Base-by-base conservation (phyloP, 169 alveolate genomes). In the Plasmodium knowlesi region DNA sequence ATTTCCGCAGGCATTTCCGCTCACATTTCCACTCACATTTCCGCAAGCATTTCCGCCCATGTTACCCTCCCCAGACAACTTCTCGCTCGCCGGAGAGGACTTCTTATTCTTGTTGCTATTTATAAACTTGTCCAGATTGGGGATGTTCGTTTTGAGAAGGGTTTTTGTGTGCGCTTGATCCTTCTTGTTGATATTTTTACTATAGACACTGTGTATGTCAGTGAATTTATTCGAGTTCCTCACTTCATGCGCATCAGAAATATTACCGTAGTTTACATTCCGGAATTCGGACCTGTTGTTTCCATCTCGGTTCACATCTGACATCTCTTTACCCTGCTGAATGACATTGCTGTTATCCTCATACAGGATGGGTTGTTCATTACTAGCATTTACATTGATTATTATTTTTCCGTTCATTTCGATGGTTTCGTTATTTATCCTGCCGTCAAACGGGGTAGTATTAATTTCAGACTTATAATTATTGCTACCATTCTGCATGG, bases 61-160 rank as follows among this genome's bases (percentile, higher is more conserved):
- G 76, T 67, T 67, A 12, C 41, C 76, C 37, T 8, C 39, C 30
- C 5, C 37, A 2, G 76, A 1, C 41, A 67, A 22, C 5, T 28
- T 67, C 19, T 67, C 76, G 9, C n/a, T 67, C 76, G 37, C 6
- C 30, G 30, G 30, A 39, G 25, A 43, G 19, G 74, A 25, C 37
- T 41, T 41, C 25, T 41, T 71, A 14, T 72, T 84, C 46, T 28
- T 84, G 57, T 28, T 72, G 71, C 41, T 84, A 57, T 41, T 67
- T 84, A 41, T 19, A n/a, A 84, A 22, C 34, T 84, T 71, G 14
- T 84, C 92, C 28, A 84, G 43, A 2, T 43, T 73, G 41, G 83
- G 37, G 34, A 84, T 71, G 53, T 46, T 84, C 22, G 74, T 22
- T 9, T 84, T 84, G 12, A 84, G 37, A 5, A 73, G 34, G 6